Conservation (phyloP, 345 rosid species). For the Capsella bursapastoris region DNA sequence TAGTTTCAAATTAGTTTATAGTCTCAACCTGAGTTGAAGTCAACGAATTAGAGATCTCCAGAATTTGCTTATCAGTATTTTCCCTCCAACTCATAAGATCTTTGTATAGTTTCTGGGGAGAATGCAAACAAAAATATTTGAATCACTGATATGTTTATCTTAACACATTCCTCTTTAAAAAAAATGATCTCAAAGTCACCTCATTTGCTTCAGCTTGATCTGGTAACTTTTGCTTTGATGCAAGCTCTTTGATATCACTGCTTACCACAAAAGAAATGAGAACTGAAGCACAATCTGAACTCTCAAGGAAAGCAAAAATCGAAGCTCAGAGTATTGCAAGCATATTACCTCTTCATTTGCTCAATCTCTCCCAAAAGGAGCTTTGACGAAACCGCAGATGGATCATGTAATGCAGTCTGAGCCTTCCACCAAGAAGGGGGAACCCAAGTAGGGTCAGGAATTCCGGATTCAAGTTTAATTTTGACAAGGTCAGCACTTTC, state of each 20-base stretch:
- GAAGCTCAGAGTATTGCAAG: slow-evolving; percentile 1
- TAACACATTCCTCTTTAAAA: slow-evolving; percentile 6
- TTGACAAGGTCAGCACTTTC: slow-evolving; percentile 79
- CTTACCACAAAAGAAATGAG: slow-evolving; percentile 34
- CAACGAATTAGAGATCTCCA: slow-evolving; percentile 72
- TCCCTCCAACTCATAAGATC: slow-evolving; percentile 66
- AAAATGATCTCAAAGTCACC: slow-evolving; percentile 50
- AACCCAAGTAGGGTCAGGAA: slow-evolving; percentile 61
- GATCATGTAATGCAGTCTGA: slow-evolving; percentile 49
- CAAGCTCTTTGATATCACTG: slow-evolving; percentile 66
- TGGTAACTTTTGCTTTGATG: slow-evolving; percentile 56
- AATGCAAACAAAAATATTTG: slow-evolving; percentile 13
- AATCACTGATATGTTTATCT: slow-evolving; percentile 21
- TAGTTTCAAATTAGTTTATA: background rate
- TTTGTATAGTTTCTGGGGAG: slow-evolving; percentile 57
- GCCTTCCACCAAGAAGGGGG: slow-evolving; percentile 67
- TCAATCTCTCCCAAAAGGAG: slow-evolving; percentile 64
- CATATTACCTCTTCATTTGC: slow-evolving; percentile 57
- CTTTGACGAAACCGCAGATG: slow-evolving; percentile 52
- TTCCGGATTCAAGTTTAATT: slow-evolving; percentile 67
- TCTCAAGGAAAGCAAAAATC: background rate
- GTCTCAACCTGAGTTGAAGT: slow-evolving; percentile 67
- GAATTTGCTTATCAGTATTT: slow-evolving; percentile 60
- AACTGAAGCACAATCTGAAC: background rate
- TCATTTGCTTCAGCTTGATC: slow-evolving; percentile 53